Evolutionary conservation across 2,329 filamentous ascomycete species (phyloP).

Genomic region (Neonectria punicea): DNA sequence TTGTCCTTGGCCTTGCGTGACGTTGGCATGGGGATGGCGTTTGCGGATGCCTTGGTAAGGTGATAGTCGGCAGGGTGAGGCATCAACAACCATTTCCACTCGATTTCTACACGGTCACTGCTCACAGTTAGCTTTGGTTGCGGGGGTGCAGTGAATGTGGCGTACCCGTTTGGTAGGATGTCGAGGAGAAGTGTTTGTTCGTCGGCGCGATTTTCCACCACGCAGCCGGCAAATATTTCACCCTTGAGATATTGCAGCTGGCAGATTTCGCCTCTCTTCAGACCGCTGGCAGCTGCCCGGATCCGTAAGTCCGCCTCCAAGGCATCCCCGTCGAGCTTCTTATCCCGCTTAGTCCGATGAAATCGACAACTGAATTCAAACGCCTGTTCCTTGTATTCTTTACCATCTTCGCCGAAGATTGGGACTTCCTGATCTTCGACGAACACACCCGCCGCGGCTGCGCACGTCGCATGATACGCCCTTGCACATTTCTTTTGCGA

Average conservation of each 20-base stretch:
- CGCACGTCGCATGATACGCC: conserved; percentile 95
- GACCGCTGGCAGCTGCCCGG: conserved; percentile 71
- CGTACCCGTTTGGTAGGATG: conserved; percentile 85
- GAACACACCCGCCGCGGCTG: conserved; percentile 89
- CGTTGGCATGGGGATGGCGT: conserved; percentile 76
- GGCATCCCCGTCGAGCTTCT: conserved; percentile 74
- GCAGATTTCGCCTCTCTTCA: conserved; percentile 80
- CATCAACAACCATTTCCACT: conserved; percentile 86
- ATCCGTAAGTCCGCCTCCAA: conserved; percentile 78
- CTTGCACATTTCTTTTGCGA: conserved; percentile 93
- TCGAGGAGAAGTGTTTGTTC: conserved; percentile 84
- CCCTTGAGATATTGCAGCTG: conserved; percentile 87
- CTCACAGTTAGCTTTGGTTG: conserved; percentile 51
- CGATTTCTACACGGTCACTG: conserved; percentile 79
- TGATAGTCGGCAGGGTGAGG: conserved; percentile 76
- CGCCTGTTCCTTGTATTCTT: conserved; percentile 89
- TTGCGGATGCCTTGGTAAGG: conserved; percentile 78
- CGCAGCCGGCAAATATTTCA: conserved; percentile 90
- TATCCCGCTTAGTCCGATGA: conserved; percentile 88
- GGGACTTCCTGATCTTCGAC: conserved; percentile 88
- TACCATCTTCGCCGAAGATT: conserved; percentile 89
- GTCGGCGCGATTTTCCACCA: conserved; percentile 82
- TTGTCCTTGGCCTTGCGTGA: conserved; percentile 71
- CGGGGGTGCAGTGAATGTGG: conserved; percentile 31
- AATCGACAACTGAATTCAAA: conserved; percentile 96